Percentiles rank a stretch among this genome's conserved stretches.
These are phyloP conservation scores for Botrytis cinerea DNA, from an alignment of 2,329 filamentous ascomycete genomes.

Conservation along the genomic window DNA sequence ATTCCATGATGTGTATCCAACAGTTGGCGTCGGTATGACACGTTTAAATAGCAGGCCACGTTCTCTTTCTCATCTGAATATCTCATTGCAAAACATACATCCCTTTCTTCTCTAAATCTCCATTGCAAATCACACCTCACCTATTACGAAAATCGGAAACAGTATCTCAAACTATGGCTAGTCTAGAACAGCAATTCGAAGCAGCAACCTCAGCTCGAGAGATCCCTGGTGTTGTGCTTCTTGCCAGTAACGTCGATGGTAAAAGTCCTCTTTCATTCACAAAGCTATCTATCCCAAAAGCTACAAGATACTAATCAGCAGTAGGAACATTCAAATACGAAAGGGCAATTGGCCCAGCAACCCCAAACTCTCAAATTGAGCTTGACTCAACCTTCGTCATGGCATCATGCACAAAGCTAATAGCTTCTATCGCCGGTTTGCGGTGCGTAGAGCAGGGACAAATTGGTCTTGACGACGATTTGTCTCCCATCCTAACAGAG, in stretches of 20 bases:
- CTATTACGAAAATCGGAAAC: neutral
- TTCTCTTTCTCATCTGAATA: neutral
- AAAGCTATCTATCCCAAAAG: neutral
- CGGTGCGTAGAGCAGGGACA: slow-evolving; percentile 56
- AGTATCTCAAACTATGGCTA: slow-evolving; percentile 20
- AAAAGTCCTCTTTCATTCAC: neutral
- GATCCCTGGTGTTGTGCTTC: slow-evolving; percentile 31
- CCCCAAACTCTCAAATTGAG: slow-evolving; percentile 57
- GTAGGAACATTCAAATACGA: slow-evolving; percentile 43
- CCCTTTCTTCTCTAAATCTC: neutral
- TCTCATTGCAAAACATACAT: neutral
- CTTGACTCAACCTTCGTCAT: slow-evolving; percentile 62
- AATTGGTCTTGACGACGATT: slow-evolving; percentile 50
- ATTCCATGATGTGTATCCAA: neutral
- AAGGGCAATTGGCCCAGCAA: slow-evolving; percentile 42
- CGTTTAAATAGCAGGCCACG: neutral
- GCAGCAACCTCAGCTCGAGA: slow-evolving; percentile 27
- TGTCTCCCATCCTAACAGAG: slow-evolving; percentile 34
- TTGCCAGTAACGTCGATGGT: slow-evolving; percentile 32
- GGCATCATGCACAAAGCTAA: slow-evolving; percentile 59
- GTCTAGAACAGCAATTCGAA: slow-evolving; percentile 30
- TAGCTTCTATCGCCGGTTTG: slow-evolving; percentile 54
- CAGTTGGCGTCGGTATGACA: neutral
- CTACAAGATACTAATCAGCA: neutral
- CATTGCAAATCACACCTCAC: neutral